A percentile compares a stretch with the other conserved stretches of the same genome.
phyloP scores from a whole-genome alignment of 208 protist genomes.

The Sergeia podlipaevii region DNA sequence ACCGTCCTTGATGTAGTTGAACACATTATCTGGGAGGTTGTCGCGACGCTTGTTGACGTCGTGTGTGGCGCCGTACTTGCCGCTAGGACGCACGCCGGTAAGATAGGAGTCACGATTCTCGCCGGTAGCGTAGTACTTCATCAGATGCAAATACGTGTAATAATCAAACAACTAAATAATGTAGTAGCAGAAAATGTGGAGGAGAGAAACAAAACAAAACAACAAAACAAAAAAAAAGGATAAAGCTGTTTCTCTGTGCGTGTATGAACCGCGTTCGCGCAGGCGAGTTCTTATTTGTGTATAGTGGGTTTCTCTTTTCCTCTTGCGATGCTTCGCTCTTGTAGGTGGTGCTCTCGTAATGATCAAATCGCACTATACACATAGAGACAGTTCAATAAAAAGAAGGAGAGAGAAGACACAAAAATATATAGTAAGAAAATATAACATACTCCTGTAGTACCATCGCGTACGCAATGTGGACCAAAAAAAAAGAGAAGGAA shows the following conservation, averaged over 20 bases:
- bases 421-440: constrained; percentile 1
- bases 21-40: constrained; percentile 84
- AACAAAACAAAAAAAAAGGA: constrained; percentile 7
- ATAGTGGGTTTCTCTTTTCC: too few species aligned
- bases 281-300: too few species aligned
- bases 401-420: constrained; percentile 6
- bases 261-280: too few species aligned
- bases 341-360: too few species aligned
- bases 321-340: too few species aligned
- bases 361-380: too few species aligned
- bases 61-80: constrained; percentile 54
- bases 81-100: constrained; percentile 66
- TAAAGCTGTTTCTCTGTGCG: constrained; percentile 1
- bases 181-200: constrained; percentile 7
- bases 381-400: constrained; percentile 2
- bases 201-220: constrained; percentile 9
- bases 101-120: constrained; percentile 85
- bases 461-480: too few species aligned
- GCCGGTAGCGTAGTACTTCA: constrained; percentile 66
- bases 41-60: constrained; percentile 84
- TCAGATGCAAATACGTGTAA: constrained; percentile 4
- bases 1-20: constrained; percentile 61
- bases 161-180: neutral
- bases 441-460: neutral
- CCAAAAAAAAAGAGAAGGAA: too few species aligned